Conservation (phyloP, 106 monocot genomes). For the Allium sativum region DNA sequence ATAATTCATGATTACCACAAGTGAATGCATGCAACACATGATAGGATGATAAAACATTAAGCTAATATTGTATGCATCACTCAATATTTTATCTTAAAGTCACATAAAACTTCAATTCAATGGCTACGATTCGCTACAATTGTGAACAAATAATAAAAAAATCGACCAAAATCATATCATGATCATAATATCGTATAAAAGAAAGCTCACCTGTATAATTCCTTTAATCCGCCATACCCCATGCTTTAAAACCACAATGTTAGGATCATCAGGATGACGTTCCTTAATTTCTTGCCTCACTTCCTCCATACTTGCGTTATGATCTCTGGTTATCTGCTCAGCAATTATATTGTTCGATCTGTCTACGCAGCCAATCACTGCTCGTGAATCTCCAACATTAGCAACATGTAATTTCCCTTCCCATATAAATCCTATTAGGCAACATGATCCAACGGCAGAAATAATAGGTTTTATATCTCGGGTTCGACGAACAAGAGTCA, state of each 20-base stretch:
- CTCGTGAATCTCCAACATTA: slow-evolving; percentile 82
- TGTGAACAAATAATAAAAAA: too few relatives aligned
- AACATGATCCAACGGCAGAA: slow-evolving; percentile 68
- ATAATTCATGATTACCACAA: too few relatives aligned
- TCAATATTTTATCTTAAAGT: too few relatives aligned
- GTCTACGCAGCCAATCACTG: slow-evolving; percentile 54
- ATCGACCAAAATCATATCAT: too few relatives aligned
- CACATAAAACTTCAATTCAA: too few relatives aligned
- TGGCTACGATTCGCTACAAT: background rate
- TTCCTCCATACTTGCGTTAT: slow-evolving; percentile 58
- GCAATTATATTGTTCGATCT: slow-evolving; percentile 47
- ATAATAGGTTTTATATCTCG: slow-evolving; percentile 43
- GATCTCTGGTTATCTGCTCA: slow-evolving; percentile 59
- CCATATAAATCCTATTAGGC: slow-evolving; percentile 75
- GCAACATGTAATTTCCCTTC: slow-evolving; percentile 65
- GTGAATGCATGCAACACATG: too few relatives aligned
- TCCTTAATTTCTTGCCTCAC: slow-evolving; percentile 67
- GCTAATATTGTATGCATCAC: too few relatives aligned
- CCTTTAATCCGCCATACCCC: slow-evolving; percentile 85
- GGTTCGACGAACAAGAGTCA: slow-evolving; percentile 48
- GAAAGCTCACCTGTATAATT: slow-evolving; percentile 54
- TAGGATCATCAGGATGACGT: slow-evolving; percentile 45
- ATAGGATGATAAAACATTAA: too few relatives aligned
- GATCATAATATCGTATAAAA: background rate
- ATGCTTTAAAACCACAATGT: slow-evolving; percentile 69